Evolutionary conservation across 805 yeast genomes (phyloP), one percentile per base, ranked within the genome.

Genomic region (Clavispora phyllophila): DNA sequence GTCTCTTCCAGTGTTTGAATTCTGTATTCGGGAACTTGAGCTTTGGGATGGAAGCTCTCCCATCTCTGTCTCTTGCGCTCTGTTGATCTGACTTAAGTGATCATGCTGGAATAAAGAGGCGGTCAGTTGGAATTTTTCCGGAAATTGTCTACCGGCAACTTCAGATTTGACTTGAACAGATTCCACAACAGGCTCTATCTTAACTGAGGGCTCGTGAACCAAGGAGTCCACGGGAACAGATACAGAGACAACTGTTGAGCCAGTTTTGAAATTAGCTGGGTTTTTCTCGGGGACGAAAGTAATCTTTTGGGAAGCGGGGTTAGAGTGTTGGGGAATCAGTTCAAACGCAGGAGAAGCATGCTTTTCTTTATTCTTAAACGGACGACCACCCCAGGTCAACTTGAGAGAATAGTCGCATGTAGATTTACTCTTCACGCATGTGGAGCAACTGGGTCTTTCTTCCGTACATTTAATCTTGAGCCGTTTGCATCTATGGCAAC

Each of bases 361-460:
- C 49, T 66, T 56, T 55, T 63, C 65, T 3, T 66, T 58, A 36
- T 66, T 65, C 49, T 77, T 76, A 56, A 69, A 76, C 0, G 87
- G 87, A 38, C 89, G 61, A 0, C 90, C 90, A 15, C 87, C 89
- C 91, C 91, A 85, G 0, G 79, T 74, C 25, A 84, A 63, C 46
- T 72, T 76, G 9, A 84, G 52, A 4, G 81, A 66, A 50, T 84
- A 85, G 54, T 83, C 89, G 60, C 93, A 84, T 13, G 61, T 58
- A 9, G 53, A 42, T 1, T 62, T 60, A 2, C 72, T 60, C 46
- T 75, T 78, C 1, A 54, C 32, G 56, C 95, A 85, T 44, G 74
- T 69, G 0, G 72, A 52, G 53, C 95, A 85, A 0, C 54, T 46
- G 0, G 93, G 93, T 54, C 80, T 81, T 15, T 41, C 47, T 56